Percentiles rank a stretch among this genome's conserved stretches.
Conservation (phyloP, 192 early-diverging fungal genomes). For the Phlyctochytrium bullatum region DNA sequence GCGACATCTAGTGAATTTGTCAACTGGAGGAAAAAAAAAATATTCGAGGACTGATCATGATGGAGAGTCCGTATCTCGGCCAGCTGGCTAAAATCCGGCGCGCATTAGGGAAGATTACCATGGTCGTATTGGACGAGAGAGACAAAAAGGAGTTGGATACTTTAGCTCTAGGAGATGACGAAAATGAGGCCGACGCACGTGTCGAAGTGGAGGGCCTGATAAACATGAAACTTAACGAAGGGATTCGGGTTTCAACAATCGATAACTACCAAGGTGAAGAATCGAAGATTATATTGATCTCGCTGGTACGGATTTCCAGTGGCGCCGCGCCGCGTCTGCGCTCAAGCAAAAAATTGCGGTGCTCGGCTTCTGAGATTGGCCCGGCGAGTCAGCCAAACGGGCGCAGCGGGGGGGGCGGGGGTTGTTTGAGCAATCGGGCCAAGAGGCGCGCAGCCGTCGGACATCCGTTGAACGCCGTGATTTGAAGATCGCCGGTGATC, state of each 20-base stretch:
- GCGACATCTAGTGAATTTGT: too few relatives aligned
- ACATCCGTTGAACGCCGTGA: too few relatives aligned
- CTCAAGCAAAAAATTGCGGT: too few relatives aligned
- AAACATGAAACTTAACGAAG: background rate
- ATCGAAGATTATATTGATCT: slow-evolving; percentile 36
- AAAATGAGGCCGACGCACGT: background rate
- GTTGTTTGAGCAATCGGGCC: too few relatives aligned
- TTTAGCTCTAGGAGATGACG: background rate
- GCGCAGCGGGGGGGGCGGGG: too few relatives aligned
- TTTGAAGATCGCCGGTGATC: too few relatives aligned
- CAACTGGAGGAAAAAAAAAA: too few relatives aligned
- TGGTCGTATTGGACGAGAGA: slow-evolving; percentile 24
- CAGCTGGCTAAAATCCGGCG: slow-evolving; percentile 28
- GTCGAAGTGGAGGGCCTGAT: slow-evolving; percentile 24
- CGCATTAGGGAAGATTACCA: slow-evolving; percentile 1
- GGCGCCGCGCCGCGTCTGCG: too few relatives aligned
- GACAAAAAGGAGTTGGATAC: slow-evolving; percentile 17
- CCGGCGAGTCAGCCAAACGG: too few relatives aligned
- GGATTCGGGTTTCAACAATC: slow-evolving; percentile 32
- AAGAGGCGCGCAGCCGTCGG: too few relatives aligned
- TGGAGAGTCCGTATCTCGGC: slow-evolving; percentile 45
- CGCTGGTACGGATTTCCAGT: slow-evolving; percentile 27
- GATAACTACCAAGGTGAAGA: slow-evolving; percentile 50
- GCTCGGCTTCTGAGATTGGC: too few relatives aligned
- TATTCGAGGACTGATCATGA: too few relatives aligned